Evolutionary conservation across 768 basidiomycete species (phyloP).

Genomic region (Calvatia gigantea): DNA sequence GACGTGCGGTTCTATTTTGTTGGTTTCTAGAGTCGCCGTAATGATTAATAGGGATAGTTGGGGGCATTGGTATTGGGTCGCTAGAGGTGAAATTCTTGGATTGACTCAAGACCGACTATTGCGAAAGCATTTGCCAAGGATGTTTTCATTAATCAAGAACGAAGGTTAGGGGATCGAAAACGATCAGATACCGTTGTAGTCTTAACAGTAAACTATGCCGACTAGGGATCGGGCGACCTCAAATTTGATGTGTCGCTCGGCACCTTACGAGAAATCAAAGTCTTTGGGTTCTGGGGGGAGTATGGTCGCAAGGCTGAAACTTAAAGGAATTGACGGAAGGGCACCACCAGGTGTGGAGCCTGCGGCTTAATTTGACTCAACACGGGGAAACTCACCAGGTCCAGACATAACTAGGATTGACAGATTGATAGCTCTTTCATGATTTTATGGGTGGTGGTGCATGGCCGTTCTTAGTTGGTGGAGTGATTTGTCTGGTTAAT

Average conservation of each 20-base stretch:
- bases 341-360: constrained; percentile 78
- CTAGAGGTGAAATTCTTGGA: constrained; percentile 88
- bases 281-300: constrained; percentile 69
- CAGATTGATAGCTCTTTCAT: constrained; percentile 84
- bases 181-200: constrained; percentile 82
- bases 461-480: constrained; percentile 88
- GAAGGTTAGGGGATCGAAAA: too few relatives aligned
- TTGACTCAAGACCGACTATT: too few relatives aligned
- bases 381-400: too few relatives aligned
- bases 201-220: constrained; percentile 83
- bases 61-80: constrained; percentile 79
- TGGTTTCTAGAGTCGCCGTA: constrained; percentile 80
- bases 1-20: constrained; percentile 76
- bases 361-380: constrained; percentile 86
- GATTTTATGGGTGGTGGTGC: constrained; percentile 86
- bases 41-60: constrained; percentile 82
- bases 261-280: constrained; percentile 87
- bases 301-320: constrained; percentile 60
- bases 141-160: too few relatives aligned
- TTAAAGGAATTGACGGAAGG: constrained; percentile 84
- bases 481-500: constrained; percentile 98
- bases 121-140: too few relatives aligned
- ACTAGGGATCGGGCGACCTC: constrained; percentile 73
- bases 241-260: constrained; percentile 67
- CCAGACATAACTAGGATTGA: too few relatives aligned